A percentile compares a stretch with the other conserved stretches of the same genome.
These are phyloP conservation scores for Daldinia grandis DNA, from an alignment of 495 filamentous ascomycete genomes.

Conservation along the genomic window DNA sequence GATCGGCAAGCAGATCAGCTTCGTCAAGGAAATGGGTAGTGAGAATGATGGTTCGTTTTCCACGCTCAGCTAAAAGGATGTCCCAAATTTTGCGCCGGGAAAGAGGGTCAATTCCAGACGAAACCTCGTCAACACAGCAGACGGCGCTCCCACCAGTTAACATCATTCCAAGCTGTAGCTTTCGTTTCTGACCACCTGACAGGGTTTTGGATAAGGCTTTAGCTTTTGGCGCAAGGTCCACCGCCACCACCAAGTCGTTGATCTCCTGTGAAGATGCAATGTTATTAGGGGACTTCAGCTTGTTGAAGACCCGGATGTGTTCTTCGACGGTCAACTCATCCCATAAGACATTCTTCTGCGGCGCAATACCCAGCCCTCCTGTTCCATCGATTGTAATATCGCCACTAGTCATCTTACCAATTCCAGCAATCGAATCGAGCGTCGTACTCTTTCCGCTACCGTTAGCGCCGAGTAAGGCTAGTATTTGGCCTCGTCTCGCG, in stretches of 20 bases:
- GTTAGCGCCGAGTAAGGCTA: conserved; percentile 84
- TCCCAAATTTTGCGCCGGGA: conserved; percentile 88
- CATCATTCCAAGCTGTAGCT: conserved; percentile 94
- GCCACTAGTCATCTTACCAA: conserved; percentile 74
- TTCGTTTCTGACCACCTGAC: conserved; percentile 88
- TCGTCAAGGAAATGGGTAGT: conserved; percentile 89
- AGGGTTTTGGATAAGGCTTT: conserved; percentile 72
- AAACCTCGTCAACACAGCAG: conserved; percentile 90
- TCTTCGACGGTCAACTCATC: conserved; percentile 82
- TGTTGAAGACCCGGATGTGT: conserved; percentile 80
- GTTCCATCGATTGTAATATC: conserved; percentile 74
- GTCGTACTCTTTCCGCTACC: conserved; percentile 89
- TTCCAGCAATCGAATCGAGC: conserved; percentile 82
- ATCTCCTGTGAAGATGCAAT: conserved; percentile 64
- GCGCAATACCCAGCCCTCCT: conserved; percentile 84
- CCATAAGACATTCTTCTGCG: conserved; percentile 92
- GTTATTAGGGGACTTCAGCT: conserved; percentile 68
- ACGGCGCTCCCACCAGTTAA: conserved; percentile 83
- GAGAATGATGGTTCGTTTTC: conserved; percentile 78
- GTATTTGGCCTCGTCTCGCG: conserved; percentile 77
- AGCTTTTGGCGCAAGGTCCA: conserved; percentile 76
- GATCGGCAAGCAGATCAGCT: conserved; percentile 77
- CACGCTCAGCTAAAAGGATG: conserved; percentile 82
- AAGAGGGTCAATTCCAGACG: conserved; percentile 82
- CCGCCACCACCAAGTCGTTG: conserved; percentile 65